A percentile compares a stretch with the other conserved stretches of the same genome.
These are phyloP conservation scores for Carex pumila DNA, from an alignment of 176 grass and related monocot species.

Conservation along the genomic window DNA sequence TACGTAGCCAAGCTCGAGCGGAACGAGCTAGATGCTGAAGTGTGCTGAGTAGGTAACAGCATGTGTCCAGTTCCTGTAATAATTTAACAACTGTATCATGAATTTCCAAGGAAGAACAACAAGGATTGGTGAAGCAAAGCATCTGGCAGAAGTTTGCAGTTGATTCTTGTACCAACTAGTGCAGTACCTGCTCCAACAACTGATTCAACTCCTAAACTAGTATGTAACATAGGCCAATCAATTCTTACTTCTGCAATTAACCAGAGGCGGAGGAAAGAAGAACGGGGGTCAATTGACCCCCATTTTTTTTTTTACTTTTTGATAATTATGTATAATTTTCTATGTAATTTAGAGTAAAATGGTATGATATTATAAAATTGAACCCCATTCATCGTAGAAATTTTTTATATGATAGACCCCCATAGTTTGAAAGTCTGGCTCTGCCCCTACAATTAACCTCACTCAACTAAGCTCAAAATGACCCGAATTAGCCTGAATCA, in stretches of 20 bases:
- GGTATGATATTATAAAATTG: no score
- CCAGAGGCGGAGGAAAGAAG: neutral
- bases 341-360: no score
- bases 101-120: neutral
- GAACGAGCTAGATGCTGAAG: conserved; percentile 62
- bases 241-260: neutral
- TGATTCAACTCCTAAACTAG: neutral
- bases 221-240: neutral
- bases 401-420: no score
- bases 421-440: no score
- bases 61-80: conserved; percentile 52
- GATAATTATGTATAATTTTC: no score
- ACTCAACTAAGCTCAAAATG: neutral
- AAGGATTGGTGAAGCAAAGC: neutral
- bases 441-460: neutral
- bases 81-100: neutral
- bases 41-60: conserved; percentile 44
- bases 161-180: no score
- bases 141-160: neutral
- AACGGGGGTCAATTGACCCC: no score
- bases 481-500: neutral
- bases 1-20: conserved; percentile 70
- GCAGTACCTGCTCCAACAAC: neutral
- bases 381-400: no score
- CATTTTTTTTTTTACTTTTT: no score